Evolutionary conservation across 2,329 filamentous ascomycete genomes (phyloP).

Genomic region (Beauveria australis): DNA sequence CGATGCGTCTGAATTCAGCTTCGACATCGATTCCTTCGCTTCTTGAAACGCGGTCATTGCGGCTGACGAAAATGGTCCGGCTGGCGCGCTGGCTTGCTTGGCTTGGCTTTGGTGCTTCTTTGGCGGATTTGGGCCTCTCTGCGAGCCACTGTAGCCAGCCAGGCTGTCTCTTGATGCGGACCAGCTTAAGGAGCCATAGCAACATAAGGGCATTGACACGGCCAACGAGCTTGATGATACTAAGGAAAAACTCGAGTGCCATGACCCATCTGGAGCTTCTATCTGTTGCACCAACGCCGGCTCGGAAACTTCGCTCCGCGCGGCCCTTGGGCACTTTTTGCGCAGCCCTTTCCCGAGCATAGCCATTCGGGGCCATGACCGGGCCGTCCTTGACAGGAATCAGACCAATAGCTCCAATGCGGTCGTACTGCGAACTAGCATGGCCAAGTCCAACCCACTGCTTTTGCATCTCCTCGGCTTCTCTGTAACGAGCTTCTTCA

Average conservation of each 20-base stretch:
- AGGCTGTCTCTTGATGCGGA: constrained; percentile 30
- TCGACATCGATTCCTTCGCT: constrained; percentile 72
- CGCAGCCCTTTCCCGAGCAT: constrained; percentile 61
- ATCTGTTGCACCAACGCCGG: constrained; percentile 72
- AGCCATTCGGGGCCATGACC: constrained; percentile 44
- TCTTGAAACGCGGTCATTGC: constrained; percentile 45
- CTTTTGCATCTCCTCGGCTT: constrained; percentile 56
- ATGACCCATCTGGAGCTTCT: constrained; percentile 71
- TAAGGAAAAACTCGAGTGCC: constrained; percentile 66
- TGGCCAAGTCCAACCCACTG: constrained; percentile 41
- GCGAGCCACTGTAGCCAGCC: constrained; percentile 51
- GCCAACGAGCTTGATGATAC: constrained; percentile 47
- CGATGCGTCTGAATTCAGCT: constrained; percentile 59
- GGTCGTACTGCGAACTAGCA: constrained; percentile 41
- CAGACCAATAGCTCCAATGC: constrained; percentile 45
- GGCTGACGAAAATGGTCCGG: constrained; percentile 23
- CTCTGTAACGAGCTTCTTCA: constrained; percentile 74
- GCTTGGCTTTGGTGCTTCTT: constrained; percentile 9
- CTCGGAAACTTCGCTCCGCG: constrained; percentile 38
- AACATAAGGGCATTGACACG: constrained; percentile 24
- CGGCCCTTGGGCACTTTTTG: constrained; percentile 45
- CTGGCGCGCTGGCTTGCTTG: constrained; percentile 8
- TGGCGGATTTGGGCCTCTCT: constrained; percentile 27
- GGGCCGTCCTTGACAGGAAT: constrained; percentile 44
- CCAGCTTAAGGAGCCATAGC: constrained; percentile 49